Conservation (phyloP, 805 yeast species). For the Ogataea sp. region DNA sequence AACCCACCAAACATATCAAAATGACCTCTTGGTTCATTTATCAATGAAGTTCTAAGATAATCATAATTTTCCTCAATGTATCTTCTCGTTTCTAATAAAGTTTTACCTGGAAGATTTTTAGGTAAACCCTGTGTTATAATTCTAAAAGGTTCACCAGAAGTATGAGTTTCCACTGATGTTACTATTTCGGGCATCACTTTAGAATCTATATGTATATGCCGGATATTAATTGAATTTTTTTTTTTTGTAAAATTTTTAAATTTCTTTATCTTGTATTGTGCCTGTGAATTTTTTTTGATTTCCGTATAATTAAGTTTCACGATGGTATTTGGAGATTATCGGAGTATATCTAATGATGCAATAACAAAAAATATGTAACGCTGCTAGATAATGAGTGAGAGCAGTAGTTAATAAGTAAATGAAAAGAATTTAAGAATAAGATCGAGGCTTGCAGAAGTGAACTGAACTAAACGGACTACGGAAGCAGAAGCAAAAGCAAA, state of each 20-base stretch:
- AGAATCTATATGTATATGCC: no score
- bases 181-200: constrained; percentile 3
- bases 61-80: constrained; percentile 13
- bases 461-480: no score
- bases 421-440: no score
- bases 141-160: constrained; percentile 20
- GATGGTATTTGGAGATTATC: no score
- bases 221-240: not conserved
- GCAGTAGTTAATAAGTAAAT: no score
- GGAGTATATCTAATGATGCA: no score
- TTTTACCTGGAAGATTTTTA: constrained; percentile 11
- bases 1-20: constrained; percentile 22
- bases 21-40: constrained; percentile 22
- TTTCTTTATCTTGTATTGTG: not conserved
- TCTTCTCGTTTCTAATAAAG: constrained; percentile 14
- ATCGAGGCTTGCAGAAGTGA: no score
- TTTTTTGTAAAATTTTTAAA: not conserved
- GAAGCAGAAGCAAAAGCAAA: no score
- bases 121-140: constrained; percentile 14
- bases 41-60: constrained; percentile 15
- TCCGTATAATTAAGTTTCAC: no score
- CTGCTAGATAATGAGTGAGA: no score
- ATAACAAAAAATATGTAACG: no score
- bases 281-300: no score
- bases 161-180: constrained; percentile 18